Percentiles rank a stretch among this genome's conserved stretches.
These are phyloP conservation scores for Russula vinacea DNA, from an alignment of 768 basidiomycete species.

Conservation along the genomic window DNA sequence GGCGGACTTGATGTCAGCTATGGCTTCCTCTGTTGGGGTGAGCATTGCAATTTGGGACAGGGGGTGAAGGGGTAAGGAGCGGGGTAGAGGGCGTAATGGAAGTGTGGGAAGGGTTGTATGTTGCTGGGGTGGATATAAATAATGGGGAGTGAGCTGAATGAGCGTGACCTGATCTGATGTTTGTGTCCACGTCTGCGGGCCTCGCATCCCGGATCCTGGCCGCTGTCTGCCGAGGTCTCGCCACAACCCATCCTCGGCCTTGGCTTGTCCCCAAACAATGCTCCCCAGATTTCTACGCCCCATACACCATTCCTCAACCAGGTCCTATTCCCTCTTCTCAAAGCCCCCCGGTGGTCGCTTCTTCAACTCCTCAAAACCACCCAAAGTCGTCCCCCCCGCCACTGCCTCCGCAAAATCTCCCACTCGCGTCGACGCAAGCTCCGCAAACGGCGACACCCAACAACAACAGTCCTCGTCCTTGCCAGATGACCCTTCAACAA, in stretches of 20 bases:
- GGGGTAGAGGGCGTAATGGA: conserved; percentile 4
- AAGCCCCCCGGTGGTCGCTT: conserved; percentile 72
- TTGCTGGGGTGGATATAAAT: not conserved
- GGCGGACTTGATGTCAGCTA: conserved; percentile 38
- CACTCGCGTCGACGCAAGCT: conserved; percentile 44
- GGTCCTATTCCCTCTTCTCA: conserved; percentile 74
- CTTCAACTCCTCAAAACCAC: conserved; percentile 69
- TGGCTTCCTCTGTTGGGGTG: conserved; percentile 33
- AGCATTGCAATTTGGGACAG: not conserved
- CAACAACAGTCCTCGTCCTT: conserved; percentile 17
- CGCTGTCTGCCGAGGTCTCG: not conserved
- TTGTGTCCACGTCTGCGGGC: not conserved
- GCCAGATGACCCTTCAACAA: conserved; percentile 16
- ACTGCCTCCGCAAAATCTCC: conserved; percentile 31
- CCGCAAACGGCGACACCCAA: conserved; percentile 32
- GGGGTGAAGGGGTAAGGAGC: not conserved
- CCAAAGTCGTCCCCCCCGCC: conserved; percentile 44
- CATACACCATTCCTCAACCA: conserved; percentile 38
- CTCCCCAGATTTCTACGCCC: conserved; percentile 26
- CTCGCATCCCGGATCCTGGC: not conserved
- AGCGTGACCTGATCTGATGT: not conserved
- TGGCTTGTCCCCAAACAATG: conserved; percentile 11
- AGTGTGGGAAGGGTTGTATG: not conserved
- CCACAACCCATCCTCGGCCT: not conserved
- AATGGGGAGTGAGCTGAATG: not conserved